Percentiles rank a stretch among this genome's conserved stretches.
These are phyloP conservation scores for Aegilops longissima DNA, from an alignment of 176 grass and related monocot species.

Conservation along the genomic window DNA sequence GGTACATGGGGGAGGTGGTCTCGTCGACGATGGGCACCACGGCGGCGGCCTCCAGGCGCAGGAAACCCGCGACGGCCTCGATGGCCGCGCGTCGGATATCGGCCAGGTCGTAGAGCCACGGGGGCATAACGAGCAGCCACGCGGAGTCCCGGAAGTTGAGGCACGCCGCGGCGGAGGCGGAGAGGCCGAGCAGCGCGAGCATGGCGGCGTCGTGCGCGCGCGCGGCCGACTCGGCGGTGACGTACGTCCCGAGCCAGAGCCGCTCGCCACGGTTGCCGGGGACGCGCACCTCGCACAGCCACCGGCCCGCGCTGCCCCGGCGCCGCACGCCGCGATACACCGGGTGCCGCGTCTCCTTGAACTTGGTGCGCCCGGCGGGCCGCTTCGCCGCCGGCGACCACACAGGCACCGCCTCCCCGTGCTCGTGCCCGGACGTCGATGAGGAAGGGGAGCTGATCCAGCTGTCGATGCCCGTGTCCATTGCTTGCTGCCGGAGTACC, in stretches of 20 bases:
- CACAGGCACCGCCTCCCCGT: too few relatives aligned
- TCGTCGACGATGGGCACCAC: not conserved
- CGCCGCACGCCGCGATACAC: too few relatives aligned
- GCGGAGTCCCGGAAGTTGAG: conserved; percentile 69
- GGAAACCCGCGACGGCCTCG: conserved; percentile 33
- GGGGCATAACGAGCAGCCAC: conserved; percentile 30
- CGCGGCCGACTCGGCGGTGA: conserved; percentile 54
- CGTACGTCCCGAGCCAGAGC: conserved; percentile 79
- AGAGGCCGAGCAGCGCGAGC: conserved; percentile 36
- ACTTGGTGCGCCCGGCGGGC: too few relatives aligned
- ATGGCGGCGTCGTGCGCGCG: conserved; percentile 70
- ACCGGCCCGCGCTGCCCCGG: too few relatives aligned
- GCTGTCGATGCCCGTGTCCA: too few relatives aligned
- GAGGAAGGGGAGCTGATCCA: too few relatives aligned
- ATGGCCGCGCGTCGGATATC: conserved; percentile 35
- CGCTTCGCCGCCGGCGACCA: too few relatives aligned
- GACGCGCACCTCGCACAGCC: conserved; percentile 41
- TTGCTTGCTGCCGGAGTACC: too few relatives aligned
- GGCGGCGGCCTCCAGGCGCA: not conserved
- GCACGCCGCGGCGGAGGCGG: not conserved
- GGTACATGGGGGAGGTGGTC: not conserved
- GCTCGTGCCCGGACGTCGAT: too few relatives aligned
- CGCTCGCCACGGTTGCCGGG: conserved; percentile 48
- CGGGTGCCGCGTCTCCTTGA: too few relatives aligned
- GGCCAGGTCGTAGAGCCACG: not conserved